Base-by-base conservation (phyloP, 441 rosid genomes). In the Biscutella laevigata region DNA sequence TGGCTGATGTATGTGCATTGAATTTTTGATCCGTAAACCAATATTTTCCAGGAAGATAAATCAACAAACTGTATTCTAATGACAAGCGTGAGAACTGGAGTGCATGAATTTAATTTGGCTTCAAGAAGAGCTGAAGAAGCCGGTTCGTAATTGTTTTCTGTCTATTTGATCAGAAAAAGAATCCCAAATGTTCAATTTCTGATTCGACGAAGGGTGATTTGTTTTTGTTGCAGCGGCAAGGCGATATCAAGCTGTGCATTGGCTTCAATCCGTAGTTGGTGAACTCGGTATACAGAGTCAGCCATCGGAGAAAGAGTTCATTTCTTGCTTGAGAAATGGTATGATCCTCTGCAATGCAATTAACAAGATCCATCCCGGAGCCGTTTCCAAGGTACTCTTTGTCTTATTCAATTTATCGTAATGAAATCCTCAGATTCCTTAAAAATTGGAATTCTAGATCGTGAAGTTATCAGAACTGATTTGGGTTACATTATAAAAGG, bases 91-190 rank as follows among this genome's bases (percentile, higher is more conserved):
- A 54, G 87, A 73, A 73, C 64, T 9, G 85, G 66, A 35, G 32
- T 72, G 26, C 81, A 86, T 53, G 88, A 81, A 47, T 47, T 82
- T 9, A 69, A 61, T 54, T 49, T 84, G 77, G 90, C 90, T 48
- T 87, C 96, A 60, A 80, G 95, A 79, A 91, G 73, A 66, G 94
- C 95, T 8, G 94, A 91, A 76, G 95, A 87, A 77, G 77, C 91
- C 58, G 96, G 98, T 87, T 30, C 22, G 71, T 43, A n/a, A n/a
- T 17, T 8, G 16, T 3, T 50, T 19, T 40, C 35, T 34, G 59
- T n/a, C n/a, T n/a, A n/a, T 50, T 49, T 38, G 45, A 54, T 54
- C 53, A 30, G 57, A 4, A 39, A 21, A 8, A 11, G 4, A 28
- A 39, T 16, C 29, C 15, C 17, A 3, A 41, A 49, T 6, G 4